Evolutionary conservation across 345 rosid genomes (phyloP).

Genomic region (Mercurialis annua): DNA sequence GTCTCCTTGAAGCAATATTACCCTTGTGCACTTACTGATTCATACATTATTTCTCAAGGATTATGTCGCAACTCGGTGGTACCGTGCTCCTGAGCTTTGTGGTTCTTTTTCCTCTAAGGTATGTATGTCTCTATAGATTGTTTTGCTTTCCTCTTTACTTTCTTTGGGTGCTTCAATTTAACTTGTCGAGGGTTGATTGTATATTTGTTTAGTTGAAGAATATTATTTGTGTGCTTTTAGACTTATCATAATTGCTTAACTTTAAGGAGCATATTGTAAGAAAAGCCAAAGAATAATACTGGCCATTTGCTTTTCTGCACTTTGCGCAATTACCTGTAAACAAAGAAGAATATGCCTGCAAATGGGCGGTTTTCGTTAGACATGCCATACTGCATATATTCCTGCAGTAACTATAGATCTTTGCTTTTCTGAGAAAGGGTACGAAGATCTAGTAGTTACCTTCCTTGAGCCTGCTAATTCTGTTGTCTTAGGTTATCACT

Average conservation of each 20-base stretch:
- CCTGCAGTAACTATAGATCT: not conserved
- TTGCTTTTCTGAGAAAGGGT: not conserved
- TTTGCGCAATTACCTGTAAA: not conserved
- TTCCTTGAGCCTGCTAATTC: not conserved
- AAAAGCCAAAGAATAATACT: not conserved
- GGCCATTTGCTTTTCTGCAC: not conserved
- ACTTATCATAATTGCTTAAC: not conserved
- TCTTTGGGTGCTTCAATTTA: not conserved
- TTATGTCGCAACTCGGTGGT: conserved; percentile 99
- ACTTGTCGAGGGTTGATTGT: not conserved
- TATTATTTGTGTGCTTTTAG: not conserved
- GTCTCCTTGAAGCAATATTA: conserved; percentile 26
- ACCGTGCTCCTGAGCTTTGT: conserved; percentile 98
- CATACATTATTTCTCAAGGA: conserved; percentile 55
- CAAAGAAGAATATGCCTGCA: not conserved
- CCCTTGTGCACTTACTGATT: conserved; percentile 23
- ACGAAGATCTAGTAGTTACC: not conserved
- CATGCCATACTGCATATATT: not conserved
- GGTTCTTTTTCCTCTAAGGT: conserved; percentile 94
- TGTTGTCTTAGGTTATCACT: not conserved
- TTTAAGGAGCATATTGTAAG: not conserved
- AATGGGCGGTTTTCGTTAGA: not conserved
- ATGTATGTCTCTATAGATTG: conserved; percentile 10
- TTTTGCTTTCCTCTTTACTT: not conserved
- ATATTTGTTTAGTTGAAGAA: not conserved